Evolutionary conservation across 345 rosid species (phyloP).

Genomic region (Populus pruinosa): DNA sequence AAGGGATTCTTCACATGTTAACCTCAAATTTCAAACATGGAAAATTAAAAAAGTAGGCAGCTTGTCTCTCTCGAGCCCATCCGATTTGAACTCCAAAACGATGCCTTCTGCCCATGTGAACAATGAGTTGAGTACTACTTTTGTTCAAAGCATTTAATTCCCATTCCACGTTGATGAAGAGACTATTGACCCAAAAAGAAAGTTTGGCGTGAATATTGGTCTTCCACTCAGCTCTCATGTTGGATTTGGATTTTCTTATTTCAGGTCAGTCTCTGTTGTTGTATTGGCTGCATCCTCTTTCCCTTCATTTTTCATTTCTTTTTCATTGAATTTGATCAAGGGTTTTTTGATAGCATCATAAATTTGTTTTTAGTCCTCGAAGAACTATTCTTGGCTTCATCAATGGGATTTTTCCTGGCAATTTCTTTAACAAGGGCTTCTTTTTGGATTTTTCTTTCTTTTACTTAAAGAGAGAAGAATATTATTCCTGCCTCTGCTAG

Average conservation of each 20-base stretch:
- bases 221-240: background rate
- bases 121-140: background rate
- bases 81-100: background rate
- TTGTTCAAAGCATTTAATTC: background rate
- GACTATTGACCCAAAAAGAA: background rate
- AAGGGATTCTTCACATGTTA: background rate
- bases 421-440: background rate
- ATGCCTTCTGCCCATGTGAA: background rate
- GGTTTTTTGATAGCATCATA: background rate
- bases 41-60: background rate
- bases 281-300: background rate
- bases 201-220: background rate
- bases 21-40: background rate
- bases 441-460: background rate
- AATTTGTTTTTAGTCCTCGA: background rate
- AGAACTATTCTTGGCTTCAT: constrained; percentile 1
- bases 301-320: background rate
- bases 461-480: constrained; percentile 22
- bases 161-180: background rate
- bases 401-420: background rate
- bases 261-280: background rate
- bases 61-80: background rate
- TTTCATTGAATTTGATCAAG: background rate
- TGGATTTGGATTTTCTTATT: background rate
- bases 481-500: constrained; percentile 18